Base-by-base conservation (phyloP, 164 flowering plant species). In the Sedum album region DNA sequence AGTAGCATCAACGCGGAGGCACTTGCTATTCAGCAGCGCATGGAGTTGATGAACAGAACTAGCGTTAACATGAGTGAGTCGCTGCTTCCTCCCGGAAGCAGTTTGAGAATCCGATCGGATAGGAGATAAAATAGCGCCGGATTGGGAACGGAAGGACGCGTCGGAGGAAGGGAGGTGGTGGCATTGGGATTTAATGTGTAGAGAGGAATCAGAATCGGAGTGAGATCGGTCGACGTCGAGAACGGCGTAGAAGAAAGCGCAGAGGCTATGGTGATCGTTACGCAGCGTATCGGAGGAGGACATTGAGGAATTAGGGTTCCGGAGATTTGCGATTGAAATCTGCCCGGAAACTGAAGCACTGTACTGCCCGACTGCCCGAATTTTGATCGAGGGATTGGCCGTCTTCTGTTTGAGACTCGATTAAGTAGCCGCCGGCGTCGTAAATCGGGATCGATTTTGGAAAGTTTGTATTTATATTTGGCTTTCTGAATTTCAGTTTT, bases 31-130 rank as follows among this genome's bases (percentile, higher is more conserved):
- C 26, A 74, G 76, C 80, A 91, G 73, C 0, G 79, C 78, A 48
- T 80, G 77, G 23, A 93, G 67, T 75, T 86, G 91, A 26, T 75
- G 80, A 18, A 88, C 84, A 70, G 83, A 89, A 75, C 88, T 87
- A 41, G 71, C 39, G 46, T 82, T 83, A 28, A 88, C 90, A 25
- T 77, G 61, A 48, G 75, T 83, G 69, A 79, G 33, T 67, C 89
- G 88, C 8, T 71, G 53, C 66, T 76, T 75, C 72, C 81, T 76
- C 82, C 49, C 68, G 69, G 73, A 48, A 51, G 68, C 51, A 25
- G 70, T 68, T 46, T 31, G 57, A 18, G 51, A 33, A n/a, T 18
- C 30, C 14, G 63, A 20, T 9, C 23, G 70, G n/a, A 79, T 38
- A 11, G 74, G 63, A 7, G 78, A 71, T 14, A 85, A 66, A 0